A percentile compares a stretch with the other conserved stretches of the same genome.
phyloP scores from a whole-genome alignment of 2,329 filamentous ascomycete genomes.

The Akanthomyces muscarius region DNA sequence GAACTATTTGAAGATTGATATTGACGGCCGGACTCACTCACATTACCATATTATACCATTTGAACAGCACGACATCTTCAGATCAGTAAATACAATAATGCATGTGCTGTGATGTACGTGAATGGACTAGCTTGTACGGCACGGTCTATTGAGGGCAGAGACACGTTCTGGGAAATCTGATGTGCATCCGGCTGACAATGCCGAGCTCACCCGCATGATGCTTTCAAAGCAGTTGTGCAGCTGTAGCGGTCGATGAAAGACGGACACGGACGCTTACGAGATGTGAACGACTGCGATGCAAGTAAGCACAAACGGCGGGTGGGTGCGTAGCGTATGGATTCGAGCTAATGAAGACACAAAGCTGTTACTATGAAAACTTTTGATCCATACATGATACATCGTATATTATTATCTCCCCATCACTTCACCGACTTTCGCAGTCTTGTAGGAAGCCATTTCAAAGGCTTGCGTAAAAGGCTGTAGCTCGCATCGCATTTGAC shows the following conservation, averaged over 20 bases:
- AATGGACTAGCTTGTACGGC: background rate
- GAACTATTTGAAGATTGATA: background rate
- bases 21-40: constrained; percentile 9
- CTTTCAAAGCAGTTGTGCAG: background rate
- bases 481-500: background rate
- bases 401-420: background rate
- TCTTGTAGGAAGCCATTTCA: no score
- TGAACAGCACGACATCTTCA: background rate
- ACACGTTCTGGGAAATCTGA: background rate
- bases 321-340: background rate
- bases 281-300: background rate
- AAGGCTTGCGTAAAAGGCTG: background rate
- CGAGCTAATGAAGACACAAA: background rate
- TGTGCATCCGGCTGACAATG: background rate
- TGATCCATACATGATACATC: background rate
- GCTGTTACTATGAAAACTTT: background rate
- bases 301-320: constrained; percentile 5
- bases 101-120: background rate
- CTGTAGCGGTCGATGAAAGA: background rate
- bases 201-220: background rate
- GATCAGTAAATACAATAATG: background rate
- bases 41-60: background rate
- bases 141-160: background rate
- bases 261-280: background rate
- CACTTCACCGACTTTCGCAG: background rate